phyloP scores from a whole-genome alignment of 805 yeast genomes.

The Candida nitratophila region DNA sequence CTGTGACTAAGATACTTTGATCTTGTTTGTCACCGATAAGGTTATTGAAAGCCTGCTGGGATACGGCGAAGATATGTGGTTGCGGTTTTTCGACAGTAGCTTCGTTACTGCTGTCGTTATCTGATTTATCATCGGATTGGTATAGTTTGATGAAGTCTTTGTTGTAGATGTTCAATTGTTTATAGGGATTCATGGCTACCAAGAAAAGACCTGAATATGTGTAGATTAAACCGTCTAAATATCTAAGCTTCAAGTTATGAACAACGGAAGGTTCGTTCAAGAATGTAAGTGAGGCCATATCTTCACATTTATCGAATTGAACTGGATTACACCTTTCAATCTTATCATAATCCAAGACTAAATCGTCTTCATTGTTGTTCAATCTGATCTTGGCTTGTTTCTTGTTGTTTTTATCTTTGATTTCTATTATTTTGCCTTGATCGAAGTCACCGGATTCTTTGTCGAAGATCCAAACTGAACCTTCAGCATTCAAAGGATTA shows the following conservation, averaged over 20 bases:
- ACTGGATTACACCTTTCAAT: conserved; percentile 77
- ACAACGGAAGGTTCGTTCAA: conserved; percentile 95
- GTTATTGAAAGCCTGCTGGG: conserved; percentile 79
- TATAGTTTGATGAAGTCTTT: conserved; percentile 49
- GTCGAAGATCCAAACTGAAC: conserved; percentile 78
- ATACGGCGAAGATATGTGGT: conserved; percentile 90
- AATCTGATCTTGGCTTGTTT: conserved; percentile 29
- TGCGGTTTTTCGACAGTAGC: conserved; percentile 21
- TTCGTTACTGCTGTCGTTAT: too few species aligned
- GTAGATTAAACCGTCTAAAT: conserved; percentile 71
- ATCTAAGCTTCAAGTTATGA: conserved; percentile 72
- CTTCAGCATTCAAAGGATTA: conserved; percentile 24
- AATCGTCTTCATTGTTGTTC: conserved; percentile 14
- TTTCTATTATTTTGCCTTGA: conserved; percentile 50
- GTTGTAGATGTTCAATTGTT: conserved; percentile 63
- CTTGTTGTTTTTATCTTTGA: conserved; percentile 21
- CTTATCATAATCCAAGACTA: conserved; percentile 32
- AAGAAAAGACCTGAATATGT: conserved; percentile 93
- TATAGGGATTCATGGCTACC: conserved; percentile 94
- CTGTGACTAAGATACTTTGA: conserved; percentile 94
- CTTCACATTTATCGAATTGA: conserved; percentile 83
- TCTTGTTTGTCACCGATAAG: conserved; percentile 61
- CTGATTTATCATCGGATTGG: not conserved
- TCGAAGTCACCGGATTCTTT: conserved; percentile 37
- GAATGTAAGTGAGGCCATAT: conserved; percentile 93